Base-by-base conservation (phyloP, 148 eudicot genomes). In the Nyssa sinensis region DNA sequence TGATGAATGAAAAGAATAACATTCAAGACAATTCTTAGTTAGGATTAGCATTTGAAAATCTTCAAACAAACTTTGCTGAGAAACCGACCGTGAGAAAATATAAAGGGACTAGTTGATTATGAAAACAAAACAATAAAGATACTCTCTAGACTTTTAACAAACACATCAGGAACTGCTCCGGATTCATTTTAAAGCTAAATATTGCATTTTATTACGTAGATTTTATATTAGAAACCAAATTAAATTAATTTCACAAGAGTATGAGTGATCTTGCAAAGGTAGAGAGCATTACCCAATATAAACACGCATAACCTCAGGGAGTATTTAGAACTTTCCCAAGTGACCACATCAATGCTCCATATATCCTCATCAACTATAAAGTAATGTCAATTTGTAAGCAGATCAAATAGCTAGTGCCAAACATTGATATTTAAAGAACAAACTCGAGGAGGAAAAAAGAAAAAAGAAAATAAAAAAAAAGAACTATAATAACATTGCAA, bases 341-440 rank as follows among this genome's bases (percentile, higher is more conserved):
- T 39, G 99, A 96, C 99, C 99, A 96, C 99, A 96, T 96, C 81
- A 96, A 77, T 35, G 99, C 99, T 69, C 99, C 99, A 84, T 96
- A 96, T 7, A 93, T 98, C 82, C 99, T 85, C 99, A 96, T 96
- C 35, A 96, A 88, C 99, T 96, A 78, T 85, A 83, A 76, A 25
- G 66, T 2, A 35, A 44, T 17, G 64, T 27, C 76, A 13, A 44
- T 5, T 17, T n/a, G 62, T 21, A 55, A 58, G 63, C 64, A 66
- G 28, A 39, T 78, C 25, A 66, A 32, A 51, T 27, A 41, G 63
- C 66, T 25, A 39, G 53, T 14, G 66, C 67, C 63, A 55, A 21
- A 44, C 47, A 33, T 5, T 4, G 30, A 73, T 4, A 59, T 30
- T 32, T 1, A 14, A 0, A 66, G 29, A 58, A 17, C 27, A 8